Conservation (phyloP, 2,329 filamentous ascomycete species). For the Dactylellina haptotyla region DNA sequence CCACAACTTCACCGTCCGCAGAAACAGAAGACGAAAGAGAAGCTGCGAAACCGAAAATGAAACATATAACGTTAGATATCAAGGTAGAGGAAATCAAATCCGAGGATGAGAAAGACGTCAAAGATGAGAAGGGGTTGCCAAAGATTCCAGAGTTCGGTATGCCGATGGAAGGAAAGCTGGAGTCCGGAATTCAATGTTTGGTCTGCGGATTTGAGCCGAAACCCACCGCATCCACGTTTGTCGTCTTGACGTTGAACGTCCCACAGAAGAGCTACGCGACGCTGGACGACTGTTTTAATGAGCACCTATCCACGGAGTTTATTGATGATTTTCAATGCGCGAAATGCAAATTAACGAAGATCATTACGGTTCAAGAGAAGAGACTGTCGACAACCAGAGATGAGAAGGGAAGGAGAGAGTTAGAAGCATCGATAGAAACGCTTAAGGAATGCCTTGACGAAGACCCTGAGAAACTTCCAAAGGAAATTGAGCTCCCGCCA, state of each 20-base stretch:
- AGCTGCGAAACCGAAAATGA: slow-evolving; percentile 21
- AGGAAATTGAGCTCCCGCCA: slow-evolving; percentile 79
- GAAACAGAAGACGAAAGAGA: slow-evolving; percentile 13
- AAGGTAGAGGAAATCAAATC: slow-evolving; percentile 25
- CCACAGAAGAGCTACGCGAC: slow-evolving; percentile 83
- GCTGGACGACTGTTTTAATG: slow-evolving; percentile 88
- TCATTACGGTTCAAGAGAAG: slow-evolving; percentile 71
- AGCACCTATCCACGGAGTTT: slow-evolving; percentile 91
- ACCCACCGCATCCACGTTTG: slow-evolving; percentile 83
- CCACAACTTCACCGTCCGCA: slow-evolving; percentile 13
- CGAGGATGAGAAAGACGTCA: background rate
- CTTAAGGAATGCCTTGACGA: slow-evolving; percentile 77
- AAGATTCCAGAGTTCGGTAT: slow-evolving; percentile 71
- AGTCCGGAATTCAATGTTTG: slow-evolving; percentile 94
- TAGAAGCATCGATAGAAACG: slow-evolving; percentile 61
- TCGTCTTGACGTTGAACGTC: slow-evolving; percentile 90
- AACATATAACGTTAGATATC: slow-evolving; percentile 41
- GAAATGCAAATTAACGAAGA: slow-evolving; percentile 86
- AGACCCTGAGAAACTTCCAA: slow-evolving; percentile 81
- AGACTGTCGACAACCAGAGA: slow-evolving; percentile 65
- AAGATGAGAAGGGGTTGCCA: slow-evolving; percentile 13
- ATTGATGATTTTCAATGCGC: slow-evolving; percentile 98
- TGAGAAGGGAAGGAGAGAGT: slow-evolving; percentile 29
- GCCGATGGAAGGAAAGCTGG: slow-evolving; percentile 88
- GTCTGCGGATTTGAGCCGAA: slow-evolving; percentile 90